phyloP scores from a whole-genome alignment of 371 early-diverging fungal species.

The Lichtheimia corymbifera region DNA sequence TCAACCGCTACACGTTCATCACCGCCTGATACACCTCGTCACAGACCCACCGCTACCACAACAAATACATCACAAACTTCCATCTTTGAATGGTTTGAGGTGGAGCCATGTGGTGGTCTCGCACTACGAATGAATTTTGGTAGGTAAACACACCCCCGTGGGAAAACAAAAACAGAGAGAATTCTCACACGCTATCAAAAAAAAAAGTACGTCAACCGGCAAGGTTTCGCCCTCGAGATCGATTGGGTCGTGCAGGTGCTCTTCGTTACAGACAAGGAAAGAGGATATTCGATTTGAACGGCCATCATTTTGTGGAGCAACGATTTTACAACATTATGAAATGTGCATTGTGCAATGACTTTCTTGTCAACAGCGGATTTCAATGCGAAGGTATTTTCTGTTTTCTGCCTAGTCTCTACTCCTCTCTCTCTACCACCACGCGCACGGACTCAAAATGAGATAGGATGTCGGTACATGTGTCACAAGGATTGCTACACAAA shows the following conservation, averaged over 20 bases:
- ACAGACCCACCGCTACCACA: not conserved
- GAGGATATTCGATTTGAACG: conserved; percentile 72
- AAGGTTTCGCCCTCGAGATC: conserved; percentile 60
- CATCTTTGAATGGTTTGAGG: conserved; percentile 73
- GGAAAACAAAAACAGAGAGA: not conserved
- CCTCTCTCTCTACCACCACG: not conserved
- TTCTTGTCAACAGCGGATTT: conserved; percentile 83
- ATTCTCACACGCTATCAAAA: not conserved
- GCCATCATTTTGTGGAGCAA: conserved; percentile 86
- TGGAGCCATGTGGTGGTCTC: conserved; percentile 91
- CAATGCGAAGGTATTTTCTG: conserved; percentile 79
- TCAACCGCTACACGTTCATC: not conserved
- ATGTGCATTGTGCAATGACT: conserved; percentile 92
- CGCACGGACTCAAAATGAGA: not conserved
- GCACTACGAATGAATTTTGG: conserved; percentile 78
- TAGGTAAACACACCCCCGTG: conserved; percentile 26
- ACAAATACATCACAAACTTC: not conserved
- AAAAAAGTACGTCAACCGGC: conserved; percentile 33
- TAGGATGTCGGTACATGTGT: conserved; percentile 66
- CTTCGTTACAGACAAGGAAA: conserved; percentile 82
- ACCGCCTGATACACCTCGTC: not conserved
- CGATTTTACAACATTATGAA: conserved; percentile 92
- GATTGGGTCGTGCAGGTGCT: conserved; percentile 84
- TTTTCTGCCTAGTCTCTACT: not conserved
- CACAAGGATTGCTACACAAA: conserved; percentile 87